Evolutionary conservation across 129 eudicot species (phyloP).

Genomic region (Tagetes patula): DNA sequence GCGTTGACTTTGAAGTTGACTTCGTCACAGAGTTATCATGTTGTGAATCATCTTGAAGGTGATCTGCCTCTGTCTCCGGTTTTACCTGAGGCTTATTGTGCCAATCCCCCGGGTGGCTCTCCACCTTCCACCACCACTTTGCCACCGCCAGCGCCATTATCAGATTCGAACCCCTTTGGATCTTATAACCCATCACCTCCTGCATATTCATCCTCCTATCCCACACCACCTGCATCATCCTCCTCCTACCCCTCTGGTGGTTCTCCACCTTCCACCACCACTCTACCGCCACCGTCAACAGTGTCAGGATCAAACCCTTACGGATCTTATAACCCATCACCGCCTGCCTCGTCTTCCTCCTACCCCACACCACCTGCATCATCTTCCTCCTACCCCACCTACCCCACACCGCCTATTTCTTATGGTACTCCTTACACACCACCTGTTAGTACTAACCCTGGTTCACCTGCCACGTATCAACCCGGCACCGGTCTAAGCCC

Average conservation of each 20-base stretch:
- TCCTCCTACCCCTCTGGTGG: slow-evolving; percentile 46
- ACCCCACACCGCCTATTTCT: slow-evolving; percentile 41
- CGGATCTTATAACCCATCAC: slow-evolving; percentile 40
- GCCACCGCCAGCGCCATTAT: slow-evolving; percentile 15
- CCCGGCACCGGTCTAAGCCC: slow-evolving; percentile 16
- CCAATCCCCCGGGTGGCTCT: slow-evolving; percentile 50
- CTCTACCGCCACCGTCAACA: slow-evolving; percentile 24
- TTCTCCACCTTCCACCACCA: slow-evolving; percentile 46
- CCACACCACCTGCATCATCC: slow-evolving; percentile 36
- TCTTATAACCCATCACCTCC: slow-evolving; percentile 39
- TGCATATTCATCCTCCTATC: slow-evolving; percentile 29
- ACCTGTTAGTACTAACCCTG: slow-evolving; percentile 25
- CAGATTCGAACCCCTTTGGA: slow-evolving; percentile 25
- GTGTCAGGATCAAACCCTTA: slow-evolving; percentile 16
- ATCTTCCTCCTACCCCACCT: slow-evolving; percentile 48
- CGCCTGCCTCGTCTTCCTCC: slow-evolving; percentile 33
- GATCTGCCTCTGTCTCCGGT: slow-evolving; percentile 56
- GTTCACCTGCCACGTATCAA: slow-evolving; percentile 18
- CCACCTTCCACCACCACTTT: slow-evolving; percentile 47
- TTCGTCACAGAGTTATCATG: slow-evolving; percentile 29
- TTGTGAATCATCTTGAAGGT: slow-evolving; percentile 29
- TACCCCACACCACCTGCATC: slow-evolving; percentile 36
- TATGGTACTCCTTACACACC: slow-evolving; percentile 40
- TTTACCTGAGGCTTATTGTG: slow-evolving; percentile 54
- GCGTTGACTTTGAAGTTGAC: slow-evolving; percentile 32